Base-by-base conservation (phyloP, 2,329 filamentous ascomycete species). In the Aureobasidium subglaciale region DNA sequence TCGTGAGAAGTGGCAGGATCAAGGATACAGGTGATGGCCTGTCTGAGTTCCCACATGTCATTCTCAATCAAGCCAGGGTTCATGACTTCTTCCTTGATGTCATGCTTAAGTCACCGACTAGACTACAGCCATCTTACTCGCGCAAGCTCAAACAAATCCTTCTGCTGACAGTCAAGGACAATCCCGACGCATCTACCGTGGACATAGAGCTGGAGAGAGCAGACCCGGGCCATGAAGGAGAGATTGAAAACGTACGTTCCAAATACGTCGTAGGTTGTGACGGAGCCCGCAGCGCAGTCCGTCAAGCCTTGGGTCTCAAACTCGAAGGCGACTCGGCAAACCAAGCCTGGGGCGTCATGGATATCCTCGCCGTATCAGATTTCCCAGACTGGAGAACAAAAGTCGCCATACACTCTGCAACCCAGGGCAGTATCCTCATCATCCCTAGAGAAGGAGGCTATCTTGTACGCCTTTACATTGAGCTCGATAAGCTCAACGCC, bases 341-440 rank as follows among this genome's bases (percentile, higher is more conserved):
- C 41, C 59, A 59, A 32, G 60, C 62, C 22, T 68, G 62, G 63
- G 66, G 66, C 15, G 65, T 68, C 37, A 35, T 67, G 38, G 65
- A 68, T 56, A 57, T 64, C 15, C 43, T 65, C 10, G 59, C 62
- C 3, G 57, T 63, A 24, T 66, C 64, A 4, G 57, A 66, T 50
- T 67, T 67, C 37, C 64, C 87, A 0, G 87, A 90, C 65, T 89
- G 90, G 65, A 85, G 88, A 76, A 85, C 86, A 78, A 86, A 87
- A 74, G 87, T 83, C 63, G 87, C 85, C 1, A 88, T 90, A 59
- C 86, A 88, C 67, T 88, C 85, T 6, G 58, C 57, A 6, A 76
- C 80, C 41, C 64, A 67, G 55, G 74, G 84, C 54, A 86, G 86
- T 1, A 88, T 91, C 64, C 87, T 91, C 82, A 84, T 91, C 6